phyloP scores from a whole-genome alignment of 768 basidiomycete species.

The Macrolepiota albuminosa region DNA sequence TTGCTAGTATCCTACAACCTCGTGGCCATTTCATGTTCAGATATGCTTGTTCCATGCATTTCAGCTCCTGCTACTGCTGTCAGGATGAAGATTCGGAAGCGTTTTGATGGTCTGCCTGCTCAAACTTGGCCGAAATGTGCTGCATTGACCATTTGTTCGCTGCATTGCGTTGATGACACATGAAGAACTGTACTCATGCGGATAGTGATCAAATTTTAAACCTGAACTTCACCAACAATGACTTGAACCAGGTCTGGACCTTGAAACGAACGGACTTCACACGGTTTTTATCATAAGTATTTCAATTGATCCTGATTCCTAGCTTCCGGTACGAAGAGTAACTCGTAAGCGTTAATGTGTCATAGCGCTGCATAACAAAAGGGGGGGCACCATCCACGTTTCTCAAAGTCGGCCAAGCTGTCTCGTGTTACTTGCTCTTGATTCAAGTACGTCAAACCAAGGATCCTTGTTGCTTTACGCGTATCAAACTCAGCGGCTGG shows the following conservation, averaged over 20 bases:
- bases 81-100: conserved; percentile 30
- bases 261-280: neutral
- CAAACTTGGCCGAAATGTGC: conserved; percentile 22
- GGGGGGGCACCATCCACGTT: conserved; percentile 31
- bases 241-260: conserved; percentile 28
- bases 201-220: conserved; percentile 24
- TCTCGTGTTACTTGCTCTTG: conserved; percentile 38
- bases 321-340: neutral
- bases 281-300: neutral
- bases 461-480: conserved; percentile 32
- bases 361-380: neutral
- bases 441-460: conserved; percentile 38
- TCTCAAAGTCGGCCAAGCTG: conserved; percentile 36
- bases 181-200: conserved; percentile 22
- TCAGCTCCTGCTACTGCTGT: conserved; percentile 24
- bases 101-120: conserved; percentile 25
- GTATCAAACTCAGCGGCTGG: conserved; percentile 27
- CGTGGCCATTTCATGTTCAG: neutral
- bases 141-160: neutral
- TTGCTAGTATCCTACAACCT: conserved; percentile 13
- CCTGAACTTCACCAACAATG: conserved; percentile 19
- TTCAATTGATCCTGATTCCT: neutral
- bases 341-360: neutral
- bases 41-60: neutral
- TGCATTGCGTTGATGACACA: conserved; percentile 9